Conservation (phyloP, 495 filamentous ascomycete species). For the Neurospora sp. region DNA sequence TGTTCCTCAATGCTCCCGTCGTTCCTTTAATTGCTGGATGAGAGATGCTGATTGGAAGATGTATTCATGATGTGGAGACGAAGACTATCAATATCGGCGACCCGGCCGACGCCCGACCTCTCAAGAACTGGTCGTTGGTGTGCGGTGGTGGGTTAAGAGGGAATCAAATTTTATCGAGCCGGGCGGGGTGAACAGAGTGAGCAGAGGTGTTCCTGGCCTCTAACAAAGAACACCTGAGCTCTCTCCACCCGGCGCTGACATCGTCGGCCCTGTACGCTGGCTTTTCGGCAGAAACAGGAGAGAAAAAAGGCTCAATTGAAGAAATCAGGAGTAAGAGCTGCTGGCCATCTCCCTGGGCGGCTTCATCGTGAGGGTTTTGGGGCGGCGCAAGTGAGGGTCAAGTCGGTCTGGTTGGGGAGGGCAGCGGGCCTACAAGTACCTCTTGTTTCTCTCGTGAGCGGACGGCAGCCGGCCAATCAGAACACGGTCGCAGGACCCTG, state of each 20-base stretch:
- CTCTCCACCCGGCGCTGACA: background rate
- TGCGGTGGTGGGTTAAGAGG: background rate
- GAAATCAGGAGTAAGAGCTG: background rate
- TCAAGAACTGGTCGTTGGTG: background rate
- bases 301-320: background rate
- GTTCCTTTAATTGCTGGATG: background rate
- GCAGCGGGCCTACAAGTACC: background rate
- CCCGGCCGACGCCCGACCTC: background rate
- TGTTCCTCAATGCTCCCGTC: background rate
- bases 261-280: background rate
- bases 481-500: constrained; percentile 11
- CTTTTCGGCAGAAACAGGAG: background rate
- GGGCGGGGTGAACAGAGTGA: background rate
- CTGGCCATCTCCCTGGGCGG: background rate
- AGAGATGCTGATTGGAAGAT: background rate
- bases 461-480: constrained; percentile 1
- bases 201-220: background rate
- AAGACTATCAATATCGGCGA: background rate
- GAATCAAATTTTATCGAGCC: background rate
- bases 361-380: background rate
- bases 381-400: background rate
- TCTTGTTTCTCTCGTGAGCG: background rate
- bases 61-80: background rate
- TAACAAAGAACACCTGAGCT: background rate
- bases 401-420: background rate